A percentile compares a stretch with the other conserved stretches of the same genome.
Conservation (phyloP, 208 protist genomes). For the Acanthamoeba triangularis region DNA sequence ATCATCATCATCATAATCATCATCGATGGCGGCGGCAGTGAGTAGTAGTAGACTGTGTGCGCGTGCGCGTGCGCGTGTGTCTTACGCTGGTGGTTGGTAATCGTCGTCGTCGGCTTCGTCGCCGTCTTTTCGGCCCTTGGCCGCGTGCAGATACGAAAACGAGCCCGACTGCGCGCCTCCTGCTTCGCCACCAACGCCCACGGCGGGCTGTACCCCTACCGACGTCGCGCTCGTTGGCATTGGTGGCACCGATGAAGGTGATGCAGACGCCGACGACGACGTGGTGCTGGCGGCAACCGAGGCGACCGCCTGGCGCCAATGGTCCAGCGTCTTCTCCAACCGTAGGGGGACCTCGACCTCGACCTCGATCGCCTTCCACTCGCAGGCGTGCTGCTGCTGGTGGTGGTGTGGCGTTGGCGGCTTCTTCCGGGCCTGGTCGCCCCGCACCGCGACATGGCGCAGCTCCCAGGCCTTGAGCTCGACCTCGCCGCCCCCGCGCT, state of each 20-base stretch:
- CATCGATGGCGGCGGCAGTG: background rate
- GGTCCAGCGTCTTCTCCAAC: slow-evolving; percentile 32
- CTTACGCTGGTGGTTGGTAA: background rate
- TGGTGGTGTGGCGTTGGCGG: too few species aligned
- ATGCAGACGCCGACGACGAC: too few species aligned
- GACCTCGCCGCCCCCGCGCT: background rate
- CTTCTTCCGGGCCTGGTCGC: background rate
- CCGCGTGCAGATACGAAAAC: slow-evolving; percentile 1
- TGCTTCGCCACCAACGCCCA: background rate
- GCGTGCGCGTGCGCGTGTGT: background rate
- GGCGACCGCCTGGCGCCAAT: background rate
- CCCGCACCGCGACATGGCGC: background rate
- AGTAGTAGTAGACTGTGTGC: background rate
- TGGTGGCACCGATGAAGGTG: too few species aligned
- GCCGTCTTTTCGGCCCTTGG: background rate
- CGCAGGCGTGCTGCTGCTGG: background rate
- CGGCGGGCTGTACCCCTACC: background rate
- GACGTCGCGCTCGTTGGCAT: background rate
- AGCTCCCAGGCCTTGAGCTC: slow-evolving; percentile 15
- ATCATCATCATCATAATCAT: too few species aligned
- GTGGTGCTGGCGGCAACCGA: background rate
- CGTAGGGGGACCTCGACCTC: slow-evolving; percentile 6
- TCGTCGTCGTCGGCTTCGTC: background rate
- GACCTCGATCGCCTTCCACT: slow-evolving; percentile 8
- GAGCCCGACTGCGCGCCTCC: background rate